Conservation (phyloP, 202 grass and related monocot species). For the Schoenoplectus triqueter region DNA sequence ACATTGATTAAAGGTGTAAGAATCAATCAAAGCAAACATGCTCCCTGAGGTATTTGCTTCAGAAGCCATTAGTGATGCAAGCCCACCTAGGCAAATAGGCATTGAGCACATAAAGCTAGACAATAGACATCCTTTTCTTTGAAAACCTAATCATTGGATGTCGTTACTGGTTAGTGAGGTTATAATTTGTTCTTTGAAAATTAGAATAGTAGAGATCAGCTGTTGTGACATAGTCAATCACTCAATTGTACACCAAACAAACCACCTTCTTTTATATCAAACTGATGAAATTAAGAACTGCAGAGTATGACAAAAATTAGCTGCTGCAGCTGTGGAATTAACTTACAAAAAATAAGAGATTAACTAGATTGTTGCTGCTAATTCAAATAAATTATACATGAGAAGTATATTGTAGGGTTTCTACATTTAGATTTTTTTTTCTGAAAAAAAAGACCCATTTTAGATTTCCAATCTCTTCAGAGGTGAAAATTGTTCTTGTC, state of each 20-base stretch:
- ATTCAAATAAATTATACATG: neutral
- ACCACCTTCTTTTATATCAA: neutral
- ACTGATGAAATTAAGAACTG: neutral
- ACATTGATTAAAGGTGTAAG: slow-evolving; percentile 41
- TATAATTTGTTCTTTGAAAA: slow-evolving; percentile 22
- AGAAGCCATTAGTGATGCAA: slow-evolving; percentile 29
- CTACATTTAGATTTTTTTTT: neutral
- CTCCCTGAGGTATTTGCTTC: neutral
- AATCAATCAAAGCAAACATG: slow-evolving; percentile 39
- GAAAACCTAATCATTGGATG: slow-evolving; percentile 41
- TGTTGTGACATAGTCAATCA: neutral
- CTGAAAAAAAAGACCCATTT: neutral
- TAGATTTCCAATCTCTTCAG: neutral
- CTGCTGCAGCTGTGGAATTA: neutral
- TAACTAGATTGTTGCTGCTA: neutral
- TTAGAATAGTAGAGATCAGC: neutral
- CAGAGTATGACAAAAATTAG: neutral
- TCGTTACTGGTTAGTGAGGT: slow-evolving; percentile 38
- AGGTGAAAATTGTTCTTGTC: neutral
- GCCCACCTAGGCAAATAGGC: slow-evolving; percentile 28
- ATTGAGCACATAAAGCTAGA: slow-evolving; percentile 38
- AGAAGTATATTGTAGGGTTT: neutral
- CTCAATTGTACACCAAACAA: neutral
- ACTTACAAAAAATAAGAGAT: neutral
- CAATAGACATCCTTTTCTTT: slow-evolving; percentile 34